Evolutionary conservation across 805 yeast species (phyloP).

Genomic region (Blastobotrys peoriensis): DNA sequence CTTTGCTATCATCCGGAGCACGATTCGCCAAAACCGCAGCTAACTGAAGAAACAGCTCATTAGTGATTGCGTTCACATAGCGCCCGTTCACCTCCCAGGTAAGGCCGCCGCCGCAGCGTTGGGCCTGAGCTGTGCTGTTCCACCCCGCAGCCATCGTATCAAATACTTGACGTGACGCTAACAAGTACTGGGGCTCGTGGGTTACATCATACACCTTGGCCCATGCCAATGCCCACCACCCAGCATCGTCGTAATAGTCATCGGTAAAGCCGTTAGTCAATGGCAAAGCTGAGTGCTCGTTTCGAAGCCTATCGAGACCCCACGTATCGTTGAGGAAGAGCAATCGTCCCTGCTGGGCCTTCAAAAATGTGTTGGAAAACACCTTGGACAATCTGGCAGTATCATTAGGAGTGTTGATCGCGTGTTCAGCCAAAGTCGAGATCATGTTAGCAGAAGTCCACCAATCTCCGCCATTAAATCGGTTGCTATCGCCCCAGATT

Average conservation of each 20-base stretch:
- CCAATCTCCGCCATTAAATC: slow-evolving; percentile 4
- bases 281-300: slow-evolving; percentile 5
- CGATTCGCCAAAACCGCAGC: slow-evolving; percentile 13
- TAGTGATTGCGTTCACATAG: slow-evolving; percentile 15
- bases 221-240: slow-evolving; percentile 20
- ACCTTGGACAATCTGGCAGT: neutral
- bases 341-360: slow-evolving; percentile 1
- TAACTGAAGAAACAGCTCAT: slow-evolving; percentile 11
- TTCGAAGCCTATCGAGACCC: neutral
- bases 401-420: neutral
- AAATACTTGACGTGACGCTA: slow-evolving; percentile 8
- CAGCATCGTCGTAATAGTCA: slow-evolving; percentile 14
- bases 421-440: slow-evolving; percentile 1
- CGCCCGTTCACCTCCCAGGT: slow-evolving; percentile 10
- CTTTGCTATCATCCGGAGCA: neutral
- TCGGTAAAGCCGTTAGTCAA: slow-evolving; percentile 9
- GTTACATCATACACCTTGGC: slow-evolving; percentile 12
- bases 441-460: slow-evolving; percentile 9
- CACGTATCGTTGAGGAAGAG: slow-evolving; percentile 1
- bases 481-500: neutral
- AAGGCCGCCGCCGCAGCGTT: slow-evolving; percentile 14
- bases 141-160: slow-evolving; percentile 1
- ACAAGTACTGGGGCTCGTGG: slow-evolving; percentile 6
- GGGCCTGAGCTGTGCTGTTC: no score
- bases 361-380: slow-evolving; percentile 2